A percentile compares a stretch with the other conserved stretches of the same genome.
These are phyloP conservation scores for Phaeoacremonium minimum DNA, from an alignment of 2,329 filamentous ascomycete species.

Conservation along the genomic window DNA sequence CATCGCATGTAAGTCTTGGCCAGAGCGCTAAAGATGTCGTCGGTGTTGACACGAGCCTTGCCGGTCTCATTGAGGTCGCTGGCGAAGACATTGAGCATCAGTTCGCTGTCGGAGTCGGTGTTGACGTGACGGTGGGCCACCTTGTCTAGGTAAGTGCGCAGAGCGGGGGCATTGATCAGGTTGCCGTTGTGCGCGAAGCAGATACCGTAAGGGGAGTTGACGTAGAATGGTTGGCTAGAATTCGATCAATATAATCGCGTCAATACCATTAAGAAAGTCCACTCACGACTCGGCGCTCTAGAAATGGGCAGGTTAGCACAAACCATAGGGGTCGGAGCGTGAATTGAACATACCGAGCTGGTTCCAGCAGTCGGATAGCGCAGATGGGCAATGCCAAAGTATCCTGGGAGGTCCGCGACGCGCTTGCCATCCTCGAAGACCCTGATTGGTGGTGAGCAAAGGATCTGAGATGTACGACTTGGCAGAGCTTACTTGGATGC, in stretches of 20 bases:
- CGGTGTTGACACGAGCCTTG: conserved; percentile 77
- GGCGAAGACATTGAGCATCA: conserved; percentile 86
- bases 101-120: conserved; percentile 82
- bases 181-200: conserved; percentile 85
- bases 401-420: conserved; percentile 72
- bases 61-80: conserved; percentile 78
- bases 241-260: no score
- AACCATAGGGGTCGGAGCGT: no score
- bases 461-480: neutral
- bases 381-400: conserved; percentile 81
- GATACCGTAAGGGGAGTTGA: conserved; percentile 82
- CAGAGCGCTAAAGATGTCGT: conserved; percentile 73
- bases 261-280: no score
- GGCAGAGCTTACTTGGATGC: neutral
- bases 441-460: conserved; percentile 39
- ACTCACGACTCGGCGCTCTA: no score
- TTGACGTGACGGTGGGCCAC: conserved; percentile 85
- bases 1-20: conserved; percentile 70
- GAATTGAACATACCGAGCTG: no score
- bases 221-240: conserved; percentile 91
- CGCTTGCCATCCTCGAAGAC: conserved; percentile 80
- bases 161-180: conserved; percentile 69
- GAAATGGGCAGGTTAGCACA: no score
- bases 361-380: conserved; percentile 88
- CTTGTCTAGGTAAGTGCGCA: conserved; percentile 68